phyloP scores from a whole-genome alignment of 768 basidiomycete species.

The Rhodotorula graminis region DNA sequence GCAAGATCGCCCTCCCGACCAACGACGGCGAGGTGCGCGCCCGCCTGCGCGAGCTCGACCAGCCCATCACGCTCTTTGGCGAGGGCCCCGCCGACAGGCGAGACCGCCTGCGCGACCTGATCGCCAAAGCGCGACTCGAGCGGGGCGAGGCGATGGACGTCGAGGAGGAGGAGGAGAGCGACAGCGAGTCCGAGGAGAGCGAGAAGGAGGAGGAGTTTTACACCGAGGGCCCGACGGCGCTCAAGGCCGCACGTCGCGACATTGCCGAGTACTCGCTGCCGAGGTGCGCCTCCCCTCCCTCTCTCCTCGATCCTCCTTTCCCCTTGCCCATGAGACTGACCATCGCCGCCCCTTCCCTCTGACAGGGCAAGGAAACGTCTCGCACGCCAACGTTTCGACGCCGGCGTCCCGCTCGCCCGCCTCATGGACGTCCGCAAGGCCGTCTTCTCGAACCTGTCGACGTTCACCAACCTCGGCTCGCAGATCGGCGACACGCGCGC shows the following conservation, averaged over 20 bases:
- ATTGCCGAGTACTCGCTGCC: constrained; percentile 92
- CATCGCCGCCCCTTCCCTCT: constrained; percentile 46
- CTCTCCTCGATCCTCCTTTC: constrained; percentile 50
- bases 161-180: constrained; percentile 47
- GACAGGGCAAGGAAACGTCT: constrained; percentile 90
- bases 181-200: constrained; percentile 21
- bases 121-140: constrained; percentile 70
- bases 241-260: constrained; percentile 74
- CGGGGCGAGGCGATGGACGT: constrained; percentile 62
- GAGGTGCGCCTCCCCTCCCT: constrained; percentile 58
- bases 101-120: constrained; percentile 88
- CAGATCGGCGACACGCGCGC: constrained; percentile 97
- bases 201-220: constrained; percentile 89
- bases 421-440: constrained; percentile 90
- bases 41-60: constrained; percentile 82
- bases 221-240: constrained; percentile 78
- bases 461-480: constrained; percentile 85
- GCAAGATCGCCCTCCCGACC: constrained; percentile 90
- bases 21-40: constrained; percentile 90
- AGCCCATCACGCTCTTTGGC: constrained; percentile 95
- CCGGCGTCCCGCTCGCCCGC: constrained; percentile 74
- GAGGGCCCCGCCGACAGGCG: constrained; percentile 70
- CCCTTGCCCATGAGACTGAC: constrained; percentile 57
- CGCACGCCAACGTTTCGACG: constrained; percentile 86
- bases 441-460: constrained; percentile 85